Evolutionary conservation across 2,329 filamentous ascomycete species (phyloP).

Genomic region (Venturia carpophila): DNA sequence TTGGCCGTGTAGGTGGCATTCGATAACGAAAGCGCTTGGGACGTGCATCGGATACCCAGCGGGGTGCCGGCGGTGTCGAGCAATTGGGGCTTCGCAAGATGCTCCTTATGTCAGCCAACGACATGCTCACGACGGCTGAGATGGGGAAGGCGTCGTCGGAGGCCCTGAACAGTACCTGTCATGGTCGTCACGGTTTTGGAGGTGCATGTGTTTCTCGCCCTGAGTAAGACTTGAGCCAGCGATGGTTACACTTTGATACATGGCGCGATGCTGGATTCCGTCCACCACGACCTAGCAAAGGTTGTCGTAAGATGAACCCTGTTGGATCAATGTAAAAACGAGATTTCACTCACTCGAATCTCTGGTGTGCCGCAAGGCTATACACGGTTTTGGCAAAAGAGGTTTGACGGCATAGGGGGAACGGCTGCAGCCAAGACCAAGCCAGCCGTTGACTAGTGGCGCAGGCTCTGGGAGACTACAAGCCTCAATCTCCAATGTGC

Average conservation of each 20-base stretch:
- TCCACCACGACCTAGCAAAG: not conserved
- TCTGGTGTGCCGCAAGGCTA: not conserved
- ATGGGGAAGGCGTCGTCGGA: not conserved
- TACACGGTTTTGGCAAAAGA: not conserved
- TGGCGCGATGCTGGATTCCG: not conserved
- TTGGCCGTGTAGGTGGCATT: not conserved
- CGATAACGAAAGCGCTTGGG: slow-evolving; percentile 5
- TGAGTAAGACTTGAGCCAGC: slow-evolving; percentile 1
- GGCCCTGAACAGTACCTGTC: not conserved
- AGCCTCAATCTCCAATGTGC: not conserved
- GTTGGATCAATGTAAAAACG: not conserved
- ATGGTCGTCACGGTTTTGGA: slow-evolving; percentile 5
- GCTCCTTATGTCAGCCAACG: not conserved
- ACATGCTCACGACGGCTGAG: not conserved
- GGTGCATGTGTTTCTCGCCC: not conserved
- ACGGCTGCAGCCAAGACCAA: not conserved
- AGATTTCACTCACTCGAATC: not conserved
- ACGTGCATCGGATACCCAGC: slow-evolving; percentile 2
- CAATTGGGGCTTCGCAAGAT: not conserved
- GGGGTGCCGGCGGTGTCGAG: slow-evolving; percentile 1
- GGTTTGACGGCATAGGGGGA: not conserved
- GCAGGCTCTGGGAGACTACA: not conserved
- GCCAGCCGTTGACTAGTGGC: slow-evolving; percentile 6
- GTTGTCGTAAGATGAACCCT: not conserved
- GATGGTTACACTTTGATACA: not conserved